Evolutionary conservation across 202 grass and related monocot genomes (phyloP), one percentile per base, ranked within the genome.

Genomic region (Eragrostis tef): DNA sequence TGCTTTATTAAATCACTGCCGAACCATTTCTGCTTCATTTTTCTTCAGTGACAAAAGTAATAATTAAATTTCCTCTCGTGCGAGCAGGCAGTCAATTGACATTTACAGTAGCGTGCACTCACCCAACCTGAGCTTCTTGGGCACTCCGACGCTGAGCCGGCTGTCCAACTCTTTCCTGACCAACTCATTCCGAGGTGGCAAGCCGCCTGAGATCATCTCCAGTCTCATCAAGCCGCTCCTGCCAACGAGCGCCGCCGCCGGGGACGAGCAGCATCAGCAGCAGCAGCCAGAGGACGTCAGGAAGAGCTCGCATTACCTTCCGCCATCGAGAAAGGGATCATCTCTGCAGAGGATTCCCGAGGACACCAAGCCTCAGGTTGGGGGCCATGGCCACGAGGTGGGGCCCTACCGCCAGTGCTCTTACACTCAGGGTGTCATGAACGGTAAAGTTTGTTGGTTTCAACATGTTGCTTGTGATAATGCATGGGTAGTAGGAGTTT

Each of bases 31-130:
- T 45, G 1, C 7, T 60, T 46, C 25, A 19, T 51, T 16, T 75
- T 52, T 60, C 46, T 34, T 39, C 17, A n/a, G 6, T 25, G 6
- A 39, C 42, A 70, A 22, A 11, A 56, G 6, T 69, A 59, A 72
- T 60, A 78, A 11, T 17, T 27, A 27, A 27, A 12, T 25, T 6
- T 45, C 25, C 34, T 17, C 15, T 67, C 45, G 75, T 75, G 6
- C 24, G 58, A 42, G 63, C 90, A 98, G 92, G 87, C 92, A 98
- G 81, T 98, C 92, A 3, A 94, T 98, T 8, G 90, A 98, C 86
- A 98, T 91, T 45, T 87, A 88, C 45, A 91, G 86, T 46, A 92
- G 86, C 50, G 84, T 97, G 53, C 88, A 90, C 9, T 87, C 94
- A 0, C 94, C 92, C 22, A 90, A 79, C 11, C 90, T 97, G 46